Base-by-base conservation (phyloP, 495 filamentous ascomycete genomes). In the Xylaria palmicola region DNA sequence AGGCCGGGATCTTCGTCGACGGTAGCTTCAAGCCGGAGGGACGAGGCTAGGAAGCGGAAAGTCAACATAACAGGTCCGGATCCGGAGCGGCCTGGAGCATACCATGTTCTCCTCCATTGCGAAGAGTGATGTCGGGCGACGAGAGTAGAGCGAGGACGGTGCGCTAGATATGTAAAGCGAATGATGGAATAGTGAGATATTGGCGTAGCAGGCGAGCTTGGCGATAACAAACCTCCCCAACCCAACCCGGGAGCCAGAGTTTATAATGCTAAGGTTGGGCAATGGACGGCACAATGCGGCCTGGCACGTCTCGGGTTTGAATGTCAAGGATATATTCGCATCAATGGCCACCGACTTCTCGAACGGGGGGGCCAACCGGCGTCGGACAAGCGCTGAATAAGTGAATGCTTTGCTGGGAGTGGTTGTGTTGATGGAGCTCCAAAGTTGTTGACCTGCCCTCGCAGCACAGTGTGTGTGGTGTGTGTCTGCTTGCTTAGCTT, bases 71-170 rank as follows among this genome's bases (percentile, higher is more conserved):
- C 0, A 51, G 51, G 12, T 19, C 20, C 36, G 34, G 29, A 27
- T 34, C 12, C 2, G 24, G n/a, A 9, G 53, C 29, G 30, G 39
- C 22, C n/a, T 37, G 13, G n/a, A 12, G 62, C 64, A 44, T 74
- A 78, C 77, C 69, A 63, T 51, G 68, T 79, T 79, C 50, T 80
- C 77, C 40, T 79, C 77, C 79, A 80, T 81, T 49, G 52, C 74
- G 70, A 65, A 34, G 39, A 9, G 55, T 59, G 64, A 59, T 63
- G 68, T 69, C 59, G 69, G 22, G 27, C 29, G 32, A 24, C 1
- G 30, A 39, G 24, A 2, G 20, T 2, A 19, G 22, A 13, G 51
- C 17, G 15, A 40, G 13, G 19, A 29, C 13, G 20, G 20, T 24
- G 9, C 10, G 10, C n/a, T n/a, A n/a, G n/a, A n/a, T n/a, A n/a